Conservation (phyloP, 1,284 basidiomycete genomes). For the Irpex sp. region DNA sequence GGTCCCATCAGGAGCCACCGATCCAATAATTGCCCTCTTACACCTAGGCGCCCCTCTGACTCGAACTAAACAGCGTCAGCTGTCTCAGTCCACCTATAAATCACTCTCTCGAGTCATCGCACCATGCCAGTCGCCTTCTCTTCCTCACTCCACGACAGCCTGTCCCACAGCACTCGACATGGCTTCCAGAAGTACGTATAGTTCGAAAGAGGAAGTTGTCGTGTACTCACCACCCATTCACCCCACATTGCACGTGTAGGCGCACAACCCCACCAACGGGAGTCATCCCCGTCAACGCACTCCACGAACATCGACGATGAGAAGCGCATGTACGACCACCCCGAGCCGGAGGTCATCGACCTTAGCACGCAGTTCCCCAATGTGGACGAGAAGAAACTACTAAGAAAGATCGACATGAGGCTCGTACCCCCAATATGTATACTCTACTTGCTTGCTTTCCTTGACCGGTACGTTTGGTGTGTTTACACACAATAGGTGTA, state of each 20-base stretch:
- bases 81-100: not conserved
- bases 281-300: not conserved
- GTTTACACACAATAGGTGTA: not conserved
- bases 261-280: not conserved
- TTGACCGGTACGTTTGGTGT: slow-evolving; percentile 26
- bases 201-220: not conserved
- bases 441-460: slow-evolving; percentile 28
- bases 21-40: not conserved
- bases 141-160: not conserved
- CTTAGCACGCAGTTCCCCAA: slow-evolving; percentile 16
- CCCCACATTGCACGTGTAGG: not conserved
- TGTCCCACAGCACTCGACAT: not conserved
- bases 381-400: slow-evolving; percentile 24
- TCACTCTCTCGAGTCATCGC: not conserved
- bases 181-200: not conserved
- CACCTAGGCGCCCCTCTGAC: not conserved
- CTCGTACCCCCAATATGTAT: slow-evolving; percentile 28
- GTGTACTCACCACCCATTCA: not conserved
- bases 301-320: slow-evolving; percentile 8
- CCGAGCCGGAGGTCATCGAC: slow-evolving; percentile 14
- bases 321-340: slow-evolving; percentile 3
- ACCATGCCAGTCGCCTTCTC: not conserved
- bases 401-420: slow-evolving; percentile 28
- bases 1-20: not conserved
- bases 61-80: not conserved